Evolutionary conservation across 768 basidiomycete species (phyloP), one percentile per base, ranked within the genome.

Genomic region (Xerocomus spinulosus): DNA sequence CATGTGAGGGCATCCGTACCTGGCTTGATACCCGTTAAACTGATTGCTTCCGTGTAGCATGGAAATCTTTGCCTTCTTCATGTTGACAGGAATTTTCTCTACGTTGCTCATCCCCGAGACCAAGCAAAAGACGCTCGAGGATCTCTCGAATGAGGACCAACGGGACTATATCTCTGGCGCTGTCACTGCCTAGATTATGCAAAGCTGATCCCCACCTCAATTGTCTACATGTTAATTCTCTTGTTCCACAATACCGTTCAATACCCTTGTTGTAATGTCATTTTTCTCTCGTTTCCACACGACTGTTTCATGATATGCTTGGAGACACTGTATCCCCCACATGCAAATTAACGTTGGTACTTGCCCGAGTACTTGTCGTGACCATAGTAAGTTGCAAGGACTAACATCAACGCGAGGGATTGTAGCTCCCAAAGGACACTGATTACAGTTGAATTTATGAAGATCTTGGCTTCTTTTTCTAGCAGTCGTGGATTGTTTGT

Each of bases 41-140:
- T 33, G 5, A 56, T 48, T 10, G 21, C 39, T 26, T 23, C 8
- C 43, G 9, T 33, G 3, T 44, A 85, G 83, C 55, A 70, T 92
- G 42, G 78, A 91, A 68, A 80, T 92, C 45, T 87, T 92, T 53
- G 88, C 88, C 12, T 68, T 88, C 46, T 91, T 91, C 74, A 92
- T 90, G 89, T 66, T 90, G 46, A 90, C 86, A 2, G 90, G 90
- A 37, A 74, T 92, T 50, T 78, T 83, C 71, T 89, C 91, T 7
- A 91, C 89, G 0, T 68, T 90, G 14, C 76, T 92, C 13, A 62
- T 92, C 10, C 85, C 86, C 29, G 91, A 92, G 70, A 91, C 91
- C 38, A 92, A 80, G 66, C 69, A 71, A 34, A 70, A 58, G 64
- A 63, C 77, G 5, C 74, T 90, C 17, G 87, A 90, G 68, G 83